These are phyloP conservation scores for Brettanomyces nanus DNA, from an alignment of 805 yeast species.

Conservation along the genomic window DNA sequence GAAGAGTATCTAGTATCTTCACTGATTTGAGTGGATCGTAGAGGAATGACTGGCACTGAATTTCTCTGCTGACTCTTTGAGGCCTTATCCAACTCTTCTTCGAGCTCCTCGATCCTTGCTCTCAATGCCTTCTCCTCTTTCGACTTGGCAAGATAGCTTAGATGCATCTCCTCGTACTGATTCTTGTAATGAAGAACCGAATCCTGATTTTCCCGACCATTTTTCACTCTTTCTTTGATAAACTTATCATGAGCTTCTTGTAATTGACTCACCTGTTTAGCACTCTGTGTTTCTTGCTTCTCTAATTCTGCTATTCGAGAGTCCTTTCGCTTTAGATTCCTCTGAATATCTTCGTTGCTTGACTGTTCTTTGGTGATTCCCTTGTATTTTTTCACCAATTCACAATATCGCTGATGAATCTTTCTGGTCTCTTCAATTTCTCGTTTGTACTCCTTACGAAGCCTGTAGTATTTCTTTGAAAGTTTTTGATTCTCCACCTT, in stretches of 20 bases:
- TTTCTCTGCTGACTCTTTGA: conserved; percentile 2
- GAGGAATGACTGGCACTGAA: neutral
- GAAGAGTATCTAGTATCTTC: neutral
- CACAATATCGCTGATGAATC: conserved; percentile 1
- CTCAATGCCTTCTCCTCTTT: conserved; percentile 6
- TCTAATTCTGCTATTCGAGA: neutral
- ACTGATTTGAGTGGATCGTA: neutral
- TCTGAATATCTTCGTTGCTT: conserved; percentile 1
- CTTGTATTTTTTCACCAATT: conserved; percentile 1
- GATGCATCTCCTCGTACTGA: conserved; percentile 13
- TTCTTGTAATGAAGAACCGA: conserved; percentile 9
- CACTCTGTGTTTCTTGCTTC: neutral
- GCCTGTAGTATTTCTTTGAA: conserved; percentile 6
- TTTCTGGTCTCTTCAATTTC: conserved; percentile 2
- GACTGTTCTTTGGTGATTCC: neutral
- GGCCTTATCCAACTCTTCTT: conserved; percentile 4
- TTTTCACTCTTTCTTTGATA: neutral
- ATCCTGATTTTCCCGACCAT: conserved; percentile 2
- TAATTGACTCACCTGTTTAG: neutral
- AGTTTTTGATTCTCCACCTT: conserved; percentile 11
- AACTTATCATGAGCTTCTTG: neutral
- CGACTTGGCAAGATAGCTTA: conserved; percentile 7
- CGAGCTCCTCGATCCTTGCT: neutral
- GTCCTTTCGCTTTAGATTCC: conserved; percentile 1
- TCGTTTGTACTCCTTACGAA: conserved; percentile 4